Evolutionary conservation across 768 basidiomycete genomes (phyloP).

Genomic region (Auricularia sp.): DNA sequence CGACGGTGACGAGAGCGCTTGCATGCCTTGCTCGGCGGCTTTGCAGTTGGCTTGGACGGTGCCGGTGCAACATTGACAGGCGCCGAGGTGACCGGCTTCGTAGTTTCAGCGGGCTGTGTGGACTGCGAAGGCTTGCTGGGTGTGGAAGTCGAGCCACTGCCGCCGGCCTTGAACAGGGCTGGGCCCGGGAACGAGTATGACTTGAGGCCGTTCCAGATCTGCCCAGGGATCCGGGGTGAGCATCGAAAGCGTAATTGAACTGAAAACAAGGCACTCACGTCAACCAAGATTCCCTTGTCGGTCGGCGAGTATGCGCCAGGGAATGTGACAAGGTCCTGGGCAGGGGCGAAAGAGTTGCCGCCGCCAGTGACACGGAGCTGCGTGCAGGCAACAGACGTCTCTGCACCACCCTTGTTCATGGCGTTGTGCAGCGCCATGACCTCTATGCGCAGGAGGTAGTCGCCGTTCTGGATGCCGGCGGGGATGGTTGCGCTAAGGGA

Average conservation of each 20-base stretch:
- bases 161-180: background rate
- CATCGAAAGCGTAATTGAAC: background rate
- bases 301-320: background rate
- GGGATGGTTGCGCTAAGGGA: background rate
- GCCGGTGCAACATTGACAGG: background rate
- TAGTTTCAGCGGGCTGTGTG: too few species aligned
- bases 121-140: background rate
- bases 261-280: background rate
- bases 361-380: background rate
- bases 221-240: background rate
- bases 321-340: background rate
- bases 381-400: background rate
- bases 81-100: background rate
- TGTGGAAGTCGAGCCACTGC: background rate
- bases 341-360: background rate
- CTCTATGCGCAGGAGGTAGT: constrained; percentile 1
- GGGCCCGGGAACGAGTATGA: background rate
- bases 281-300: background rate
- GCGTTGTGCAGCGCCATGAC: background rate
- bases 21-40: background rate
- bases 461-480: background rate
- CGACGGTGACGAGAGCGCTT: background rate
- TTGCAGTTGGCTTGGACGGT: background rate
- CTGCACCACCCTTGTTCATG: background rate
- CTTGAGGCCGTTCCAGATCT: background rate